Percentiles rank a stretch among this genome's conserved stretches.
phyloP scores from a whole-genome alignment of 108 stramenopile genomes.

The Cyclostephanos invisitatus region DNA sequence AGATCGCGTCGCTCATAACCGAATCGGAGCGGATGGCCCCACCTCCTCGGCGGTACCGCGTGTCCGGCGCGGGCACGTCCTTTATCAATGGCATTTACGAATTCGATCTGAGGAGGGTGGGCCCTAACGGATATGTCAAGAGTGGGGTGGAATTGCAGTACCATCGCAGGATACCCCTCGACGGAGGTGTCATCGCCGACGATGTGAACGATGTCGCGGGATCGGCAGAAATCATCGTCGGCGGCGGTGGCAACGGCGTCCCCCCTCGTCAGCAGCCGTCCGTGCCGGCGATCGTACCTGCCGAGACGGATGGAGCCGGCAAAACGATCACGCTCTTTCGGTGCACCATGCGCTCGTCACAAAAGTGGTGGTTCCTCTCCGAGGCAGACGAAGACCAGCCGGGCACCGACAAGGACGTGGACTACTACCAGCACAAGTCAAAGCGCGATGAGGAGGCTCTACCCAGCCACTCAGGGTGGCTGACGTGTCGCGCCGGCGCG shows the following conservation, averaged over 20 bases:
- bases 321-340: slow-evolving; percentile 90
- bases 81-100: slow-evolving; percentile 85
- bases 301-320: slow-evolving; percentile 50
- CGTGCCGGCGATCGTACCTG: slow-evolving; percentile 20
- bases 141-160: slow-evolving; percentile 58
- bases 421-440: slow-evolving; percentile 97
- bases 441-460: slow-evolving; percentile 74
- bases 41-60: slow-evolving; percentile 69
- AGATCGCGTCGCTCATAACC: slow-evolving; percentile 71
- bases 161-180: slow-evolving; percentile 39
- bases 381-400: slow-evolving; percentile 94
- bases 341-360: slow-evolving; percentile 94
- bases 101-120: slow-evolving; percentile 52
- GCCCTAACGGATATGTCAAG: slow-evolving; percentile 63
- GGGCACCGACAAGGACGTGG: slow-evolving; percentile 97
- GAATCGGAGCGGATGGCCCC: slow-evolving; percentile 62
- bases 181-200: not conserved
- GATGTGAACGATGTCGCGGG: not conserved
- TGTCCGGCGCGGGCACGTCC: slow-evolving; percentile 68
- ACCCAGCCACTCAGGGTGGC: slow-evolving; percentile 81
- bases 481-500: slow-evolving; percentile 69
- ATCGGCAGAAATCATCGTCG: not conserved
- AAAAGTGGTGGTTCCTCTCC: slow-evolving; percentile 98
- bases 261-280: not conserved
- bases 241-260: not conserved